Percentiles rank a stretch among this genome's conserved stretches.
Evolutionary conservation across 192 early-diverging fungal genomes (phyloP).

Genomic region (Backusella tarrabulga): DNA sequence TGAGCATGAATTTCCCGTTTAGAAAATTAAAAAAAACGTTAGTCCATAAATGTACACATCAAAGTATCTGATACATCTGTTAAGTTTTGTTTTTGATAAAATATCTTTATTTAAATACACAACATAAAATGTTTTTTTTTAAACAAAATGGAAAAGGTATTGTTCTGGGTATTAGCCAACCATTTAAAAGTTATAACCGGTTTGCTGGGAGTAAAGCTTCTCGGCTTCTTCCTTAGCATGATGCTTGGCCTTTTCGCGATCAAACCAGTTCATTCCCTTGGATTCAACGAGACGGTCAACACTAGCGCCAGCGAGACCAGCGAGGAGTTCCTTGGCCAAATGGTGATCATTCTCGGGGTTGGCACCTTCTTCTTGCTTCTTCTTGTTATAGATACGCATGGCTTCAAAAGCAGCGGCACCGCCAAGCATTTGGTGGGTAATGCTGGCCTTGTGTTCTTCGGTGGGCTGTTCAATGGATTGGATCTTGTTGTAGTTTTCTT

Average conservation of each 20-base stretch:
- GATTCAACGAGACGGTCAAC: slow-evolving; percentile 39
- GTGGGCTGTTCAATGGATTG: slow-evolving; percentile 8
- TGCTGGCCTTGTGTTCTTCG: slow-evolving; percentile 23
- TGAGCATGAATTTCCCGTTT: not conserved
- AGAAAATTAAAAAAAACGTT: not conserved
- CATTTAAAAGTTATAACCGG: slow-evolving; percentile 2
- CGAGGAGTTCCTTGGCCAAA: slow-evolving; percentile 43
- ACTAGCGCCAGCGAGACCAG: slow-evolving; percentile 45
- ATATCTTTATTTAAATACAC: not conserved
- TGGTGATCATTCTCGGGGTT: slow-evolving; percentile 20
- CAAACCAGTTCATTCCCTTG: slow-evolving; percentile 45
- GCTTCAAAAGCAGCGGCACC: slow-evolving; percentile 56
- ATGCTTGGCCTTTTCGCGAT: slow-evolving; percentile 35
- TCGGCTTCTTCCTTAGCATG: slow-evolving; percentile 34
- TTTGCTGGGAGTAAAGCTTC: slow-evolving; percentile 20
- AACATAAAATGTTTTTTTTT: not conserved
- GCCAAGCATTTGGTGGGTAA: slow-evolving; percentile 40
- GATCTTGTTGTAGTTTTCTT: slow-evolving; percentile 23
- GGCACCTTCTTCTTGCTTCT: not conserved
- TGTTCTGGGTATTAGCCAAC: not conserved
- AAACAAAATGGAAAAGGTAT: not conserved
- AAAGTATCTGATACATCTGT: not conserved
- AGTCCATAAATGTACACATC: not conserved
- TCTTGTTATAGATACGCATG: slow-evolving; percentile 38
- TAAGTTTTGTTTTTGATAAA: not conserved